Base-by-base conservation (phyloP, 2,329 filamentous ascomycete genomes). In the Cytospora piceicola region DNA sequence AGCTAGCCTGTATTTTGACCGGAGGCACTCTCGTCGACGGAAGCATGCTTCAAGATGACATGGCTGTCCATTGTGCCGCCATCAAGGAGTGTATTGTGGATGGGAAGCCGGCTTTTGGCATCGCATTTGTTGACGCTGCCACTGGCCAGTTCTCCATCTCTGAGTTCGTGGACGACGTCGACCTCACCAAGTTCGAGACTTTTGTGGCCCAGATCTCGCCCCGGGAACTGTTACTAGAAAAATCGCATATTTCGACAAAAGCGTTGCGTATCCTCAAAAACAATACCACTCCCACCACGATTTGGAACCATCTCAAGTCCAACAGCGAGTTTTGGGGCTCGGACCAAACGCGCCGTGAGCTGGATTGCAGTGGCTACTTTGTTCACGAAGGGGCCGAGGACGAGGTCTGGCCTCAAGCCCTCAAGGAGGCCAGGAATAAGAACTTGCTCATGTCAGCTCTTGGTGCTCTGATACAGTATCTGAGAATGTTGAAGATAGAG, bases 101-200 rank as follows among this genome's bases (percentile, higher is more conserved):
- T 68, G 90, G 89, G 61, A 81, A 88, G 32, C 94, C 95, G 6
- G 88, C 88, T 0, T 99, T 99, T 75, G 95, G 95, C 11, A 88
- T 99, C 60, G 90, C 93, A 0, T 97, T 98, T 77, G 92, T 96
- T 14, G 95, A 99, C 75, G 95, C 95, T 9, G 94, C 95, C 1
- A 99, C 94, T 0, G 95, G 94, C 12, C 93, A 97, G 69, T 99
- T 99, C 76, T 93, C 92, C 73, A 77, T 99, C n/a, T 91, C 94
- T 1, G 89, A 96, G 68, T 98, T 98, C 70, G 84, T 91, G 6
- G 95, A 99, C 72, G 95, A 99, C 75, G 86, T 89, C 4, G 94
- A 98, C 72, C 85, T 97, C 78, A 99, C 95, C 65, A 96, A 94
- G 74, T 98, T 99, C 71, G 95, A 99, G 80, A 99, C 95, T 0